phyloP scores from a whole-genome alignment of 2,329 filamentous ascomycete genomes.

The Zalaria sp. region DNA sequence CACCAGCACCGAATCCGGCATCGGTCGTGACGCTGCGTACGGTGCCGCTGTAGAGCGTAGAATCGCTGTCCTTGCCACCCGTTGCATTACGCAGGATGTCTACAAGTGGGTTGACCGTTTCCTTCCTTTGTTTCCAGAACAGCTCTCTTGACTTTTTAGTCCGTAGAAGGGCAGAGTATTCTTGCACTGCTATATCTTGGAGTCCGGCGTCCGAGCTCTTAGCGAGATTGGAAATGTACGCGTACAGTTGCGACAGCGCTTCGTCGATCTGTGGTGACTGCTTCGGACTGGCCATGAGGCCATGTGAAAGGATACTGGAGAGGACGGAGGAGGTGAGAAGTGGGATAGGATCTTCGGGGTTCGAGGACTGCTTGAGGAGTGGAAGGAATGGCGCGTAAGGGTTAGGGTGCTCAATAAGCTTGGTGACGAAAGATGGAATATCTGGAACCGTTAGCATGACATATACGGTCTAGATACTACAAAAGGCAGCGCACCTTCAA shows the following conservation, averaged over 20 bases:
- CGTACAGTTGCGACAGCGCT: conserved; percentile 69
- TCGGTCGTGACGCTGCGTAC: conserved; percentile 48
- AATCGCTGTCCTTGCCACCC: conserved; percentile 56
- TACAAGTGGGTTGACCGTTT: conserved; percentile 70
- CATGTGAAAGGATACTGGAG: conserved; percentile 58
- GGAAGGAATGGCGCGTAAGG: conserved; percentile 68
- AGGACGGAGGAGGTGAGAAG: conserved; percentile 82
- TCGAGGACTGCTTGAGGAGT: conserved; percentile 69
- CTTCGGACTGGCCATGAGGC: conserved; percentile 47
- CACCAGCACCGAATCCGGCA: conserved; percentile 51
- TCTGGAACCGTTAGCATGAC: conserved; percentile 36
- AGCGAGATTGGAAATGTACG: conserved; percentile 70
- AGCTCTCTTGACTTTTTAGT: conserved; percentile 59
- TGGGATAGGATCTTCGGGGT: conserved; percentile 75
- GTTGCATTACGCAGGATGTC: conserved; percentile 66
- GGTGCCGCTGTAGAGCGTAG: conserved; percentile 36
- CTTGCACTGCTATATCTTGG: conserved; percentile 89
- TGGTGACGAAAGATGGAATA: conserved; percentile 62
- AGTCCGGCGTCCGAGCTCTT: conserved; percentile 78
- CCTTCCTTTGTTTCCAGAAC: conserved; percentile 83
- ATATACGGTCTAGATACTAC: neutral
- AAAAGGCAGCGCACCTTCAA: conserved; percentile 49
- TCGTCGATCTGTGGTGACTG: conserved; percentile 49
- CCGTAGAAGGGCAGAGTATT: conserved; percentile 74
- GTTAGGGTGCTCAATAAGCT: conserved; percentile 57